Evolutionary conservation across 192 early-diverging fungal genomes (phyloP), one percentile per base, ranked within the genome.

Genomic region (Jimgerdemannia flammicorona): DNA sequence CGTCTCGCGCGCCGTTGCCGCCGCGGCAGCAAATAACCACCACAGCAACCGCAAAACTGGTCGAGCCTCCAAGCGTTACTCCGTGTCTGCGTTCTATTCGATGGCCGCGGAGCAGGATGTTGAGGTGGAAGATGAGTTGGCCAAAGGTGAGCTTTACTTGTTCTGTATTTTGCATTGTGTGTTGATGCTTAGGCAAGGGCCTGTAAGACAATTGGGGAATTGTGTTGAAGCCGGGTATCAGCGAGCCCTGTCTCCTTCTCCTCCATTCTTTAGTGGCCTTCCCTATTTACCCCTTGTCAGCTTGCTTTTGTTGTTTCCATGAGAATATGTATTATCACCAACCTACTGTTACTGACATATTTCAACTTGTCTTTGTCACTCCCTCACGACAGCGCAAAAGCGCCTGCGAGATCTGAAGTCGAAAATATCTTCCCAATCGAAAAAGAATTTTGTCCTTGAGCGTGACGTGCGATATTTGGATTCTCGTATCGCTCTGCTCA

Each of bases 381-480:
- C 1, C 64, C 19, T 65, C 64, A 18, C 64, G 7, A 43, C 69
- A 93, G 95, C 95, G 6, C 96, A 98, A 83, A 89, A 92, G 72
- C 88, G 86, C 4, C 86, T 98, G 64, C 84, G 94, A 70, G 95
- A 98, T 72, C 81, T 97, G 59, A 98, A 98, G 82, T 86, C 90
- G 42, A 89, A 93, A 73, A 97, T 98, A 54, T 98, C 96, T n/a
- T 84, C 91, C 7, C 96, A 98, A 83, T 96, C 95, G 7, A 98
- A 98, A 82, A 95, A 94, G 81, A 98, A 98, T 87, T 98, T 98
- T 87, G 84, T 96, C 68, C 88, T 98, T 7, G 96, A 98, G 77
- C 86, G 95, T 69, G 96, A 98, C 83, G 95, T 97, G 44, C 91
- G 96, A 63, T 96, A 96, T 76, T 83, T 98, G 2, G 96, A 98